Evolutionary conservation across 495 filamentous ascomycete species (phyloP).

Genomic region (Aspergillus bridgeri): DNA sequence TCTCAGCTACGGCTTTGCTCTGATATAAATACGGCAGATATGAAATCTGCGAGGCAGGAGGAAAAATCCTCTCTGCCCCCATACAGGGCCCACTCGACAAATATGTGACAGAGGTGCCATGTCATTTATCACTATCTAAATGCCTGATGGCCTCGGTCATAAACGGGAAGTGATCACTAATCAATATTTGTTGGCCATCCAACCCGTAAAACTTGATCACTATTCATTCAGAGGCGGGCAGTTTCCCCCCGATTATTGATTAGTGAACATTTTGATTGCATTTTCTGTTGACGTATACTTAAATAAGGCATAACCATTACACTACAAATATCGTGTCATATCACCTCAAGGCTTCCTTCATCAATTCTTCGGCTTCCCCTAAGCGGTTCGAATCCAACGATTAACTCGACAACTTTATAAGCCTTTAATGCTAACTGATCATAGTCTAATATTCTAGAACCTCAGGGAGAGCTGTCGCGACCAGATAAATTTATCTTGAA

Average conservation of each 20-base stretch:
- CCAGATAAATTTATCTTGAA: too few relatives aligned
- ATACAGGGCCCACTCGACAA: neutral
- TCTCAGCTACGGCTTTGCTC: neutral
- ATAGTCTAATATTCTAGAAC: too few relatives aligned
- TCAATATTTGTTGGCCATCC: neutral
- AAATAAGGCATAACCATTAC: neutral
- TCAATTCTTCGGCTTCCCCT: too few relatives aligned
- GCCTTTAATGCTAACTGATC: too few relatives aligned
- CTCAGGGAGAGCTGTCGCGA: too few relatives aligned
- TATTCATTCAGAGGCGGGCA: neutral
- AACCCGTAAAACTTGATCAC: neutral
- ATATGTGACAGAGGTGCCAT: slow-evolving; percentile 12
- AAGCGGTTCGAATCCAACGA: too few relatives aligned
- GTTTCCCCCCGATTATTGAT: neutral
- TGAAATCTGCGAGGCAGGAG: neutral
- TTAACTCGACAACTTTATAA: too few relatives aligned
- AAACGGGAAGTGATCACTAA: neutral
- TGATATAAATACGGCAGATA: neutral
- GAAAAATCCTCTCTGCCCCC: too few relatives aligned
- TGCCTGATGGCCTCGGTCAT: neutral
- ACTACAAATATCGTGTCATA: neutral
- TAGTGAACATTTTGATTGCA: neutral
- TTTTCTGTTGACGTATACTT: neutral
- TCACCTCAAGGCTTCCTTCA: too few relatives aligned
- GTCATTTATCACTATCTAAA: neutral